Conservation (phyloP, 2,329 filamentous ascomycete species). For the Sclerotinia glacialis region DNA sequence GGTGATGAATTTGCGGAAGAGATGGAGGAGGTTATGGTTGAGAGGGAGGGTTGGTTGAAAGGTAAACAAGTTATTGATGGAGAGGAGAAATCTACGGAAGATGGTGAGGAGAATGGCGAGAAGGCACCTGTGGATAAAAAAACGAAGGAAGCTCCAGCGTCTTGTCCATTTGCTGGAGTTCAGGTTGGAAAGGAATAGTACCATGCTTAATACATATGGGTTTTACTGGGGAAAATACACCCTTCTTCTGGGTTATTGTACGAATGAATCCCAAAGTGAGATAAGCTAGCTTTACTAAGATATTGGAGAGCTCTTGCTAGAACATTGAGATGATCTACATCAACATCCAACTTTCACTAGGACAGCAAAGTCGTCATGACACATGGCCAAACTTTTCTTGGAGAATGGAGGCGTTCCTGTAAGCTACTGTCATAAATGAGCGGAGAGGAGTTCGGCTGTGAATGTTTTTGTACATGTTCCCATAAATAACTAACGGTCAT, state of each 20-base stretch:
- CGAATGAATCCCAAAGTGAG: background rate
- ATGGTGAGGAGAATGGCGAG: background rate
- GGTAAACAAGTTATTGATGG: constrained; percentile 12
- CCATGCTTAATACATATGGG: rapidly evolving
- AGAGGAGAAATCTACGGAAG: background rate
- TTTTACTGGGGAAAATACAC: background rate
- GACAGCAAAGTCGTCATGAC: too few relatives aligned
- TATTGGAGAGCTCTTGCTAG: too few relatives aligned
- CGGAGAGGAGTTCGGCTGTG: too few relatives aligned
- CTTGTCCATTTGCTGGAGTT: constrained; percentile 14
- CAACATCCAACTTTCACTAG: too few relatives aligned
- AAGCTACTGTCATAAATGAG: too few relatives aligned
- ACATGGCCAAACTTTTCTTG: too few relatives aligned
- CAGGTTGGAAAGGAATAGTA: background rate
- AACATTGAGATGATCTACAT: too few relatives aligned
- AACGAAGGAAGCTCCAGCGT: background rate
- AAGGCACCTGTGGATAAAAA: background rate
- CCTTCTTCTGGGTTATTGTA: background rate
- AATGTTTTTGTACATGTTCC: too few relatives aligned
- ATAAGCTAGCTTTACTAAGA: too few relatives aligned
- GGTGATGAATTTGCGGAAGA: constrained; percentile 18
- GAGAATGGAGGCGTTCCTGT: too few relatives aligned
- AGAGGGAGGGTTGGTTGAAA: constrained; percentile 18
- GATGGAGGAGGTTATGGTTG: constrained; percentile 18
- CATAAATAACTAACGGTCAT: too few relatives aligned